Conservation (phyloP, 805 yeast genomes). For the Metschnikowia koreensis region DNA sequence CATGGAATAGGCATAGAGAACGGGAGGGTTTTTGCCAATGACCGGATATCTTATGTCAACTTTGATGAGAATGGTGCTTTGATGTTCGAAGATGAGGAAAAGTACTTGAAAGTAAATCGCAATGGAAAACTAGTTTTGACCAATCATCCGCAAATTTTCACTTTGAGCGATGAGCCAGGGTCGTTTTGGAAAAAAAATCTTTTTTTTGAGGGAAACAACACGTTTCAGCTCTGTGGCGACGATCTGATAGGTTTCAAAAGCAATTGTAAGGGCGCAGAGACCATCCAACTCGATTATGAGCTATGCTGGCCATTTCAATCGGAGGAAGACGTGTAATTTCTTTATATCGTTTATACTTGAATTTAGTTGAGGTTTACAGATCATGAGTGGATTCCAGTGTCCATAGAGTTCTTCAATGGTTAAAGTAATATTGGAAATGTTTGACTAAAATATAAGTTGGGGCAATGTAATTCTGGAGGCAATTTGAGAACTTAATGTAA, state of each 20-base stretch:
- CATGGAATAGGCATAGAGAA: not conserved
- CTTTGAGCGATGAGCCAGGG: not conserved
- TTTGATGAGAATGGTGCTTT: not conserved
- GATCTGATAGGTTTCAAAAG: not conserved
- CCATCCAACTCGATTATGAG: not conserved
- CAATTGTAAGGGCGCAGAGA: not conserved
- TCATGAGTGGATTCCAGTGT: too few relatives aligned
- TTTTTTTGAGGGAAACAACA: not conserved
- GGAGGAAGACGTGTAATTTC: not conserved
- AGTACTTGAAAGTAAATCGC: not conserved
- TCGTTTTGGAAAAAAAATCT: not conserved
- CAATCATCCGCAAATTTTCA: not conserved
- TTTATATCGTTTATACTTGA: too few relatives aligned
- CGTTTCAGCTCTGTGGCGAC: not conserved
- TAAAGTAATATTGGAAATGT: too few relatives aligned
- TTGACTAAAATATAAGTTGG: too few relatives aligned
- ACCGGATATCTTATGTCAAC: not conserved
- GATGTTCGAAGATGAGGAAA: not conserved
- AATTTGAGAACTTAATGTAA: too few relatives aligned
- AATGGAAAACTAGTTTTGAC: not conserved
- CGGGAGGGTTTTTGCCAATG: not conserved
- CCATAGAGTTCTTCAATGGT: too few relatives aligned
- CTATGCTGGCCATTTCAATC: not conserved
- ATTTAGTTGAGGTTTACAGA: too few relatives aligned
- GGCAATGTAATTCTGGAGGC: too few relatives aligned